A percentile compares a stretch with the other conserved stretches of the same genome.
phyloP scores from a whole-genome alignment of 2,329 filamentous ascomycete species.

The Parascedosporium putredinis region DNA sequence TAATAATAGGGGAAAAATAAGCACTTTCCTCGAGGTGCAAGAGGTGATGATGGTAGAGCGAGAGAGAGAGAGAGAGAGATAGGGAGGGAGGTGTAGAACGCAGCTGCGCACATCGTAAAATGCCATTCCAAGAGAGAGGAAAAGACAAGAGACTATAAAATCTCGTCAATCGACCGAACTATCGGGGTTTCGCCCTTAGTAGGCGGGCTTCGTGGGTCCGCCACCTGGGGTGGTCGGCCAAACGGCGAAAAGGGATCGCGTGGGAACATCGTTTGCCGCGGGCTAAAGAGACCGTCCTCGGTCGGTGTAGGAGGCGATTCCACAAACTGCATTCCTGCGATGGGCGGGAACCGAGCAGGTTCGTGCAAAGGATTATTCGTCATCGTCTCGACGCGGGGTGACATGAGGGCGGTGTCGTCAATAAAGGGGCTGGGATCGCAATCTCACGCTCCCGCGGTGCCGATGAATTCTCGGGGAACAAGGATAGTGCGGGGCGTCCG shows the following conservation, averaged over 20 bases:
- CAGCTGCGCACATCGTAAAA: no score
- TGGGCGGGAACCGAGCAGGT: constrained; percentile 17
- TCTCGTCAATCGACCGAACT: constrained; percentile 66
- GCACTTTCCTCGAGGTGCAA: no score
- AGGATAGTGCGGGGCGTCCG: neutral
- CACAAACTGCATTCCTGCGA: constrained; percentile 40
- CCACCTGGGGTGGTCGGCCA: constrained; percentile 37
- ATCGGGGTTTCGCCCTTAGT: constrained; percentile 67
- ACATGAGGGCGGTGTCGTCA: constrained; percentile 51
- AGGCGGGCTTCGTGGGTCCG: constrained; percentile 64
- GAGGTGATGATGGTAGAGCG: no score
- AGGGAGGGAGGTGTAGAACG: no score
- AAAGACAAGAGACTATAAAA: constrained; percentile 38
- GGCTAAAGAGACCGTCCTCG: constrained; percentile 45
- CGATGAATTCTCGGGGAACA: neutral
- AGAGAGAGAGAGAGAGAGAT: no score
- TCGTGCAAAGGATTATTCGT: constrained; percentile 56
- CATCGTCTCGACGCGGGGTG: constrained; percentile 62
- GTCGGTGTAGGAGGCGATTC: constrained; percentile 41
- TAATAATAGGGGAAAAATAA: neutral
- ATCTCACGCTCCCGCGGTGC: constrained; percentile 5
- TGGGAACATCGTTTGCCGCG: constrained; percentile 40
- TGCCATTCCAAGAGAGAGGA: no score
- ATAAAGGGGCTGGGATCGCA: constrained; percentile 16
- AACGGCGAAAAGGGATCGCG: constrained; percentile 42